Evolutionary conservation across 1,139 yeast genomes (phyloP).

Genomic region (Kazachstania sp.): DNA sequence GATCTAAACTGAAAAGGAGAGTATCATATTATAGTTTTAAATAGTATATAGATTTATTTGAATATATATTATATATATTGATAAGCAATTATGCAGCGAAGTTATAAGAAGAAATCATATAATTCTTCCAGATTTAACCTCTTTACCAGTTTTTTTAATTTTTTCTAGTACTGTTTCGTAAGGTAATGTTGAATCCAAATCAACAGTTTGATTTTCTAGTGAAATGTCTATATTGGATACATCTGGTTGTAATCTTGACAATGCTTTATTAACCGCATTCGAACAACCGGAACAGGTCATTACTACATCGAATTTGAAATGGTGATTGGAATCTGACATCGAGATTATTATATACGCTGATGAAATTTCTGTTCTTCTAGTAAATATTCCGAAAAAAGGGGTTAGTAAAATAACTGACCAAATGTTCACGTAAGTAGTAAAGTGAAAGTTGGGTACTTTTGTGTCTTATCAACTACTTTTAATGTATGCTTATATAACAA

Average conservation of each 20-base stretch:
- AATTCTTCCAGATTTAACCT: conserved; percentile 56
- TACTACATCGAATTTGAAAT: conserved; percentile 67
- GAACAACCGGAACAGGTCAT: conserved; percentile 89
- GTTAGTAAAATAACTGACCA: too few relatives aligned
- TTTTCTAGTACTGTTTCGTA: conserved; percentile 73
- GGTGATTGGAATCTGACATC: conserved; percentile 32
- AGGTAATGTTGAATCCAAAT: conserved; percentile 56
- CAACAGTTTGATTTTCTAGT: conserved; percentile 73
- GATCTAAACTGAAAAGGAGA: too few relatives aligned
- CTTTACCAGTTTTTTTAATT: conserved; percentile 87
- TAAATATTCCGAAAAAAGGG: too few relatives aligned
- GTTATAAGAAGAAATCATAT: conserved; percentile 15
- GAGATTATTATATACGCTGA: neutral
- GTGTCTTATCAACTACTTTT: too few relatives aligned
- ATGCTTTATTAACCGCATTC: conserved; percentile 73
- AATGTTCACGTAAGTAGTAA: too few relatives aligned
- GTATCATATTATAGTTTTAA: too few relatives aligned
- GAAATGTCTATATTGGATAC: conserved; percentile 66
- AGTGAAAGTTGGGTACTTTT: neutral
- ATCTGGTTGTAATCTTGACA: conserved; percentile 58
- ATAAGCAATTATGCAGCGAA: neutral
- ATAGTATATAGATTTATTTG: too few relatives aligned
- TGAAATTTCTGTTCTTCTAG: too few relatives aligned
- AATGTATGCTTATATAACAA: too few relatives aligned
- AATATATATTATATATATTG: too few relatives aligned